Evolutionary conservation across 768 basidiomycete species (phyloP), one percentile per base, ranked within the genome.

Genomic region (Amanita pseudoporphyria): DNA sequence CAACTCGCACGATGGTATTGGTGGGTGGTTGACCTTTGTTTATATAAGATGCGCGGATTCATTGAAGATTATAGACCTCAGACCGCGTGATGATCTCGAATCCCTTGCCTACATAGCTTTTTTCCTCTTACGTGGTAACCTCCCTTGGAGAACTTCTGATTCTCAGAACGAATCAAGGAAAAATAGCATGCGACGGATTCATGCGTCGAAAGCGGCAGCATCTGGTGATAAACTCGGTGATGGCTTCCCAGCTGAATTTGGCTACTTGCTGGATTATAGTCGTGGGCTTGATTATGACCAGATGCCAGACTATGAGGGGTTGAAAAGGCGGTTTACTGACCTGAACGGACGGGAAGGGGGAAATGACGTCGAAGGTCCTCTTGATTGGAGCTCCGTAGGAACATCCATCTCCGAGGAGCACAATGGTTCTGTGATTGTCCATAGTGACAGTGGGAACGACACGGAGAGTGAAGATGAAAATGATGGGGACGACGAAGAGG

Each of bases 1-100:
- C 52, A 62, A 66, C 51, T 50, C 66, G 19, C 64, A 67, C 50
- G 54, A 56, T 48, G 64, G 64, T 26, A 22, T 62, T 37, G 60
- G 65, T 63, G n/a, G 49, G 63, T 54, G n/a, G 33, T 30, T 40
- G 16, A 44, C 12, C 21, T 22, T 32, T 21, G 9, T 45, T 3
- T 36, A 24, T 36, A 22, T 35, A 35, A 45, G 19, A 32, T 45
- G 41, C 41, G n/a, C 26, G 33, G 22, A 46, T 47, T 45, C 33
- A 35, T 45, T 45, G 32, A 50, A 51, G 43, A 36, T 50, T 35
- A 45, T 47, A 50, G 53, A 53, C 33, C 49, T 49, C 26, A 22
- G 36, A 47, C 53, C 46, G 47, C 54, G 51, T 18, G 53, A 56
- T 30, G 54, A 56, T 35, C 49, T 56, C 24, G 55, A 55, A 42